phyloP scores from a whole-genome alignment of 179 eudicot species.

The Beta macrorhiza region DNA sequence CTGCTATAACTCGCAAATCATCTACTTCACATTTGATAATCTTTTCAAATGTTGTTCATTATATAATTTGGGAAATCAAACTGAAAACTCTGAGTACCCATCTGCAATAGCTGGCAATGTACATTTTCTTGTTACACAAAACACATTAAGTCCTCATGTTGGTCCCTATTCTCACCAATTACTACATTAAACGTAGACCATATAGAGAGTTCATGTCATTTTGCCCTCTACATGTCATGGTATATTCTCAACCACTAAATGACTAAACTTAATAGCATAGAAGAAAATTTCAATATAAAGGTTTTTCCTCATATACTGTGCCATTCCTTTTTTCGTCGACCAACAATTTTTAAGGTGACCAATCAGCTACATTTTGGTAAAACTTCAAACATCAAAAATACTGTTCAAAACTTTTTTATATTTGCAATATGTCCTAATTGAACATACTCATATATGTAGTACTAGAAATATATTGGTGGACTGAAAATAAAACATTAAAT shows the following conservation, averaged over 20 bases:
- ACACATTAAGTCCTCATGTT: background rate
- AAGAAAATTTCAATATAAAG: background rate
- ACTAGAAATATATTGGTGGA: too few species aligned
- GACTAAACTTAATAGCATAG: background rate
- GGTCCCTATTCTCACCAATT: background rate
- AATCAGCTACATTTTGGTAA: too few species aligned
- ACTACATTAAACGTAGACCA: background rate
- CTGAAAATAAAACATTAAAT: too few species aligned
- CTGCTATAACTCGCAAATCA: background rate
- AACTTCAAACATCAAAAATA: too few species aligned
- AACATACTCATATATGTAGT: too few species aligned
- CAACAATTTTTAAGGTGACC: too few species aligned
- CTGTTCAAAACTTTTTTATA: too few species aligned
- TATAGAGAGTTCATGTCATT: background rate
- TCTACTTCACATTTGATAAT: background rate
- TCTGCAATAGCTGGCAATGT: background rate
- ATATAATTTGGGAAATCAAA: background rate
- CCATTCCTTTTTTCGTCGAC: too few species aligned
- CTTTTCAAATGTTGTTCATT: background rate
- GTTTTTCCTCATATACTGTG: too few species aligned
- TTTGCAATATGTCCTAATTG: too few species aligned
- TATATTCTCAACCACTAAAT: background rate
- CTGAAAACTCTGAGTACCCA: background rate
- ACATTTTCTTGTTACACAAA: background rate
- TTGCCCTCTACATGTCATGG: background rate